Evolutionary conservation across 352 stramenopile species (phyloP).

Genomic region (Discostella stelligera): DNA sequence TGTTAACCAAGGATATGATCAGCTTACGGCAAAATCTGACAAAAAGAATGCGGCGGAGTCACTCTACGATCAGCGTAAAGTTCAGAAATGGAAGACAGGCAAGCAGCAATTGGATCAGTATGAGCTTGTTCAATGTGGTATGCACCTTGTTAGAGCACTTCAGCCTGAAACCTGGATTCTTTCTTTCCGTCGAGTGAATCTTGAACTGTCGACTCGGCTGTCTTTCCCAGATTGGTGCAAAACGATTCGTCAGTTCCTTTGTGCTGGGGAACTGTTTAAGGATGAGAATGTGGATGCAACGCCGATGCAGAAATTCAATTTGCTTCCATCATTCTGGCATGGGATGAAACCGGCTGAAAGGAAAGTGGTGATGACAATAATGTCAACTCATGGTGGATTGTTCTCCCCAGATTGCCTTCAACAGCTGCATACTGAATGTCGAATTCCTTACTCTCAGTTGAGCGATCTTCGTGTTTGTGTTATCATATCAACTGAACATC

Average conservation of each 20-base stretch:
- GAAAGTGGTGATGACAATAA: conserved; percentile 9
- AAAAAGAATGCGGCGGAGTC: conserved; percentile 18
- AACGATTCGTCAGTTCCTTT: conserved; percentile 9
- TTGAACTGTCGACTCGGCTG: conserved; percentile 7
- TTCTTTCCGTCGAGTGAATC: conserved; percentile 13
- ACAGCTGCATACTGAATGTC: conserved; percentile 5
- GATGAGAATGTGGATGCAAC: conserved; percentile 11
- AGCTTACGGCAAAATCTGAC: conserved; percentile 20
- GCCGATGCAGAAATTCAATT: conserved; percentile 2
- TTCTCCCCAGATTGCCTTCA: conserved; percentile 17
- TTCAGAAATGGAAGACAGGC: conserved; percentile 2
- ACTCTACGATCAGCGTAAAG: conserved; percentile 9
- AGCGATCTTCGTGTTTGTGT: conserved; percentile 11
- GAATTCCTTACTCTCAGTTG: conserved; percentile 8
- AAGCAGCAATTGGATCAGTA: conserved; percentile 13
- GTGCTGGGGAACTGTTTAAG: background rate
- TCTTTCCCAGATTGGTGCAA: conserved; percentile 8
- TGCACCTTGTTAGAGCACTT: conserved; percentile 6
- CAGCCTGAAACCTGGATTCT: conserved; percentile 13
- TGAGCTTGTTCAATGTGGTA: conserved; percentile 16
- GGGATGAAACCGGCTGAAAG: conserved; percentile 10
- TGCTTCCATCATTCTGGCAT: conserved; percentile 25
- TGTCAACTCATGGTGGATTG: background rate
- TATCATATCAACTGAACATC: background rate
- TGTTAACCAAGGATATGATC: conserved; percentile 32